Base-by-base conservation (phyloP, 1,139 yeast genomes). In the Arxiozyma slooffiae region DNA sequence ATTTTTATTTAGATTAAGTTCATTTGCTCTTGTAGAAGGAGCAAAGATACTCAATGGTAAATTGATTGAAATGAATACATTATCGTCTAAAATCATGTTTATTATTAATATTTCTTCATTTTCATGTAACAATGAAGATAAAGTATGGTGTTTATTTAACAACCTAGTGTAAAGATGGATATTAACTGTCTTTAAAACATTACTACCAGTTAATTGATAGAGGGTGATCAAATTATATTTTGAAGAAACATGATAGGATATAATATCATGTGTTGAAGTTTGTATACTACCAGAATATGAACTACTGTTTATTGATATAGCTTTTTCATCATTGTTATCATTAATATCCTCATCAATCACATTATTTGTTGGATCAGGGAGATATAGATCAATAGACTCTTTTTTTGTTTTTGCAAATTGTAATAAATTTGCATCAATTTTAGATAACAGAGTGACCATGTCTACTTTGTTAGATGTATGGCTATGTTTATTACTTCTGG, bases 61-160 rank as follows among this genome's bases (percentile, higher is more conserved):
- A 23, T 56, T 51, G 50, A 72, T 46, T 14, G 74, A 67, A 26
- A 75, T 57, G 18, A 73, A 57, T 2, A 70, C 52, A 30, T 76
- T 74, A 11, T 64, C 59, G 8, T 56, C 47, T 22, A 64, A 48
- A 20, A 64, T 64, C 22, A 61, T 41, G 49, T 60, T 61, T 26
- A 64, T 51, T 7, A 51, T 38, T 41, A 62, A 38, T 4, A 57
- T 36, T 50, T 54, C 36, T 47, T 52, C 41, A 52, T 48, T 46
- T 38, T 57, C 56, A 20, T 46, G 49, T 9, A 57, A 47, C 4
- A 56, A 48, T 1, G 57, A 45, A 1, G 67, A 57, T 8, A 57
- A 42, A 2, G 67, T 63, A 45, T 59, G 56, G n/a, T 63, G 61
- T 41, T 53, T 49, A 40, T 63, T 55, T 55, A 64, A 55, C 5